Percentiles rank a stretch among this genome's conserved stretches.
Conservation (phyloP, 1,139 yeast species). For the Diutina catenulata region DNA sequence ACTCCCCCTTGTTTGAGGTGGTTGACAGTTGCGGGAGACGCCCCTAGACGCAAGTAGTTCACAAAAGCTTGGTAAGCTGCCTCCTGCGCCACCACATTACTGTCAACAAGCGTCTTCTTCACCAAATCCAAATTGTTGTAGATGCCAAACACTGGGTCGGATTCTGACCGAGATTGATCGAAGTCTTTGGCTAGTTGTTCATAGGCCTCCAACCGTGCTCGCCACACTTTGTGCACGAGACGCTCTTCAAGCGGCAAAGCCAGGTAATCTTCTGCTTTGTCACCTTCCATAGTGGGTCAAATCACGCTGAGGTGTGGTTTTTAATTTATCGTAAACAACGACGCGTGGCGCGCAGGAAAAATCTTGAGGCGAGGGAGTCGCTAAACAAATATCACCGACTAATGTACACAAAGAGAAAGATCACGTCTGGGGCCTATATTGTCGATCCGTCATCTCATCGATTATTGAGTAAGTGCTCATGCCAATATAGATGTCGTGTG, state of each 20-base stretch:
- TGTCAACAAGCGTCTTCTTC: constrained; percentile 54
- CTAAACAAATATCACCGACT: no score
- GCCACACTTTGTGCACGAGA: constrained; percentile 75
- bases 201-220: constrained; percentile 74
- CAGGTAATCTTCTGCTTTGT: constrained; percentile 52
- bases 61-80: constrained; percentile 51
- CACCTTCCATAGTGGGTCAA: no score
- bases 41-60: constrained; percentile 52
- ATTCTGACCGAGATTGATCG: constrained; percentile 40
- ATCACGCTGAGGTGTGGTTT: no score
- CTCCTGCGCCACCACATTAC: constrained; percentile 91
- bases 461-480: no score
- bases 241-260: constrained; percentile 56
- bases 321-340: no score
- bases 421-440: no score
- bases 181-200: constrained; percentile 50
- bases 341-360: no score
- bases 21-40: constrained; percentile 23
- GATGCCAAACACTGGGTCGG: constrained; percentile 37
- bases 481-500: no score
- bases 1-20: constrained; percentile 29
- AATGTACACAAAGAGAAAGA: no score
- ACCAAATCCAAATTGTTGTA: constrained; percentile 32
- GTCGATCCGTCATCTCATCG: no score
- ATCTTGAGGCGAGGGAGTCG: no score